Evolutionary conservation across 495 filamentous ascomycete genomes (phyloP), one percentile per base, ranked within the genome.

Genomic region (Penicillium coprophilum): DNA sequence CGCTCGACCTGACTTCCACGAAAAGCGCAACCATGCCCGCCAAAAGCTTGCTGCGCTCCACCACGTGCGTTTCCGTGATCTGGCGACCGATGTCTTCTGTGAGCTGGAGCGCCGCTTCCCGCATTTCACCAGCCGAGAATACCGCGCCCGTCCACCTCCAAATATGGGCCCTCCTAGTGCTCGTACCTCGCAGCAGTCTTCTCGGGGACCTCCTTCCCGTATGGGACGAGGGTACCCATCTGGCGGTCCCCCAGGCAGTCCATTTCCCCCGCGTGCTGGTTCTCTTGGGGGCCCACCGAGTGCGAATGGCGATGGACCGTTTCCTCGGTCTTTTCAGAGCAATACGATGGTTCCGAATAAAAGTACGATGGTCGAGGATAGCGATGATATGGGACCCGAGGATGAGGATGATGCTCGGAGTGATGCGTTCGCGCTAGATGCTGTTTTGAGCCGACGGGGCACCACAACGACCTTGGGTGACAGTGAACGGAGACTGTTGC

Each of bases 311-410:
- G 74, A 75, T 17, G 73, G 70, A 3, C 94, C 92, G 2, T 82
- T 87, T 41, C 86, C 90, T 15, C 96, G 95, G 61, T 89, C 90
- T 39, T 96, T 96, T 60, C 93, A 97, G 71, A 92, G 89, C 65
- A 97, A 94, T 64, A 96, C 90, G 0, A 95, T 97, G 58, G 86
- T 97, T 23, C 95, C 94, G 6, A 97, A 96, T 62, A 98, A 97
- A 72, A 95, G 93, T 62, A 97, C 91, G 0, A 91, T 98, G 88
- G 88, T 97, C 15, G 94, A 98, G 68, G 94, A 98, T 70, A 94
- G 96, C 58, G 92, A 95, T 58, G 88, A 92, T 62, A 76, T 73
- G 53, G 80, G 77, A 1, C 67, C 62, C 13, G 82, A 85, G 19
- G 87, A 88, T 53, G 85, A 88, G 53, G 75, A 75, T 48, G 82